Base-by-base conservation (phyloP, 2,329 filamentous ascomycete genomes). In the Scedosporium apiospermum region DNA sequence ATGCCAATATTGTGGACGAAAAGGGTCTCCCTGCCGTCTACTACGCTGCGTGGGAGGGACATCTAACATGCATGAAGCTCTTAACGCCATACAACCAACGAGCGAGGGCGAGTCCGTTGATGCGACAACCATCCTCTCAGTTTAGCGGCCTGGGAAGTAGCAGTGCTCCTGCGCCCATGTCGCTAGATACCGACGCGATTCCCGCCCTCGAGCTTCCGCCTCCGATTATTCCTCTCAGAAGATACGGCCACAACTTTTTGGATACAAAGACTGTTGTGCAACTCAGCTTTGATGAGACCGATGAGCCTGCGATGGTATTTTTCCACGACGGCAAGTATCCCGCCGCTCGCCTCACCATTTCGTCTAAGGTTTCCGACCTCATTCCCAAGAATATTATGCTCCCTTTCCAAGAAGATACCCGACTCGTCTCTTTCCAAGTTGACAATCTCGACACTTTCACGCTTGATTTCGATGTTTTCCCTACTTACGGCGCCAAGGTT, bases 261-360 rank as follows among this genome's bases (percentile, higher is more conserved):
- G 95, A 99, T 71, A 96, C 91, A 34, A 99, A 98, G 77, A 96
- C 93, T 0, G 96, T 97, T 66, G 87, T 99, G 12, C 91, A 97
- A 69, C 89, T 99, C 66, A 91, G 84, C 68, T 98, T 99, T 69
- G 91, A 93, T 60, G 88, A 88, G 64, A 79, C 84, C 27, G 86
- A 88, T 65, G 85, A 95, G 59, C 83, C 83, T 63, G 90, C 95
- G 0, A 87, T 99, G 60, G 77, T 90, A n/a, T 99, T 99, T 76
- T 97, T 98, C 77, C 93, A 97, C 71, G 90, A 96, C 68, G 92
- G 91, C 71, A 96, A 97, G 73, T 96, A 99, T 70, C 95, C 95
- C 18, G 95, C 95, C 21, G 91, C 95, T 61, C 88, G 95, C 60
- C 83, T 99, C 62, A 98, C 95, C 0, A 96, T 99, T 65, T 98